Percentiles rank a stretch among this genome's conserved stretches.
These are phyloP conservation scores for Hyphopichia buzzinii DNA, from an alignment of 1,139 yeast species.

Conservation along the genomic window DNA sequence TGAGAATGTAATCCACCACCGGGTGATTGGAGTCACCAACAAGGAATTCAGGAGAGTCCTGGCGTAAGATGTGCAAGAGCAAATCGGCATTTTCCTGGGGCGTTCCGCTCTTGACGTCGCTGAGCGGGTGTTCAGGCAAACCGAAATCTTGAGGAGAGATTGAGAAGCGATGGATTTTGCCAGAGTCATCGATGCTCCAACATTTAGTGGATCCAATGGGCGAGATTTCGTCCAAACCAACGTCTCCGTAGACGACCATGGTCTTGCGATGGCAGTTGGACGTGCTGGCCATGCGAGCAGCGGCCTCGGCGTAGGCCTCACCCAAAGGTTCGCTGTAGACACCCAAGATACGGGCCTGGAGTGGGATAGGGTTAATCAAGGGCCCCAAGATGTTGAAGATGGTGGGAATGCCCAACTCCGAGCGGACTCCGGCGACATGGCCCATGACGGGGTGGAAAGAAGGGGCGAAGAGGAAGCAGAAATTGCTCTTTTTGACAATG, in stretches of 20 bases:
- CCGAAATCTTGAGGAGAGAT: slow-evolving; percentile 75
- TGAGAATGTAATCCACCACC: slow-evolving; percentile 76
- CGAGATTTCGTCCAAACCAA: slow-evolving; percentile 89
- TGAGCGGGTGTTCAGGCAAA: slow-evolving; percentile 67
- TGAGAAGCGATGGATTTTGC: slow-evolving; percentile 30
- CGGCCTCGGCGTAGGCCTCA: slow-evolving; percentile 79
- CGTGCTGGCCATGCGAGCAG: slow-evolving; percentile 46
- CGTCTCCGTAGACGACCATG: slow-evolving; percentile 87
- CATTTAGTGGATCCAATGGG: slow-evolving; percentile 79
- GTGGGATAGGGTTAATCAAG: slow-evolving; percentile 83
- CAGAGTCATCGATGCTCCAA: slow-evolving; percentile 65
- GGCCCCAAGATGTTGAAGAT: slow-evolving; percentile 95
- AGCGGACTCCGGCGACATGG: slow-evolving; percentile 72
- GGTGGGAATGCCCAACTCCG: slow-evolving; percentile 81
- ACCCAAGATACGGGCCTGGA: slow-evolving; percentile 80
- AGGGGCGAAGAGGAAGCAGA: slow-evolving; percentile 87
- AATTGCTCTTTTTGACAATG: slow-evolving; percentile 54
- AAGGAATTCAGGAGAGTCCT: slow-evolving; percentile 44
- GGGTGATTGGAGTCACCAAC: slow-evolving; percentile 47
- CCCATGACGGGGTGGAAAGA: slow-evolving; percentile 95
- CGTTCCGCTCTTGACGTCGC: slow-evolving; percentile 75
- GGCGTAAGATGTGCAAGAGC: slow-evolving; percentile 56
- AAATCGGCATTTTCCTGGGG: slow-evolving; percentile 78
- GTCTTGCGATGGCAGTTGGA: slow-evolving; percentile 54
- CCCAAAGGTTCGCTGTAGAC: slow-evolving; percentile 82